phyloP scores from a whole-genome alignment of 2,329 filamentous ascomycete species.

The Boeremia lycopersici region DNA sequence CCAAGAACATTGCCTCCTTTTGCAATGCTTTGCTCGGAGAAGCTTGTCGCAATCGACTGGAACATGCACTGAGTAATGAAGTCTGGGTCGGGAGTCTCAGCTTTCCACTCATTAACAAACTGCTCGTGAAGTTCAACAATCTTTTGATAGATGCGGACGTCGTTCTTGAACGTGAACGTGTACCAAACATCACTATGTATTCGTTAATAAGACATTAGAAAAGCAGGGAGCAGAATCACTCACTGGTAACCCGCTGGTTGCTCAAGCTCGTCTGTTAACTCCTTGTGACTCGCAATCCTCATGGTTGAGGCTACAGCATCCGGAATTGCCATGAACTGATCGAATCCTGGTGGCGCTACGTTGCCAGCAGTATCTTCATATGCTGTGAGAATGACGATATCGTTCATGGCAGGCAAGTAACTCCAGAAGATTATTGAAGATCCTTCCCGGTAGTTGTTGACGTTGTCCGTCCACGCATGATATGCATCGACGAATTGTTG shows the following conservation, averaged over 20 bases:
- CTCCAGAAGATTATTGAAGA: conserved; percentile 34
- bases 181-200: conserved; percentile 26
- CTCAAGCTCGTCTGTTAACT: conserved; percentile 31
- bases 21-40: conserved; percentile 24
- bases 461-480: conserved; percentile 30
- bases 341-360: conserved; percentile 25
- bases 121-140: conserved; percentile 28
- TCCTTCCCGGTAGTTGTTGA: conserved; percentile 30
- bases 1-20: conserved; percentile 38
- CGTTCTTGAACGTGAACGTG: conserved; percentile 34
- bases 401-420: conserved; percentile 19
- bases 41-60: conserved; percentile 26
- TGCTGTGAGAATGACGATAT: conserved; percentile 29
- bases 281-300: conserved; percentile 31
- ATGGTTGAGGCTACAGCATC: conserved; percentile 20
- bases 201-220: conserved; percentile 2
- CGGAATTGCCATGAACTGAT: conserved; percentile 30
- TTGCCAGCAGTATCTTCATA: conserved; percentile 28
- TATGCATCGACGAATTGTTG: conserved; percentile 28
- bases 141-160: conserved; percentile 20
- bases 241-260: conserved; percentile 33
- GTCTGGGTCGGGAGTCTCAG: conserved; percentile 13
- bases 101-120: conserved; percentile 28
- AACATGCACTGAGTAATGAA: conserved; percentile 37
- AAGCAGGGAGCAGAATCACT: neutral